Percentiles rank a stretch among this genome's conserved stretches.
Conservation (phyloP, 164 flowering plant species). For the Platanus orientalis region DNA sequence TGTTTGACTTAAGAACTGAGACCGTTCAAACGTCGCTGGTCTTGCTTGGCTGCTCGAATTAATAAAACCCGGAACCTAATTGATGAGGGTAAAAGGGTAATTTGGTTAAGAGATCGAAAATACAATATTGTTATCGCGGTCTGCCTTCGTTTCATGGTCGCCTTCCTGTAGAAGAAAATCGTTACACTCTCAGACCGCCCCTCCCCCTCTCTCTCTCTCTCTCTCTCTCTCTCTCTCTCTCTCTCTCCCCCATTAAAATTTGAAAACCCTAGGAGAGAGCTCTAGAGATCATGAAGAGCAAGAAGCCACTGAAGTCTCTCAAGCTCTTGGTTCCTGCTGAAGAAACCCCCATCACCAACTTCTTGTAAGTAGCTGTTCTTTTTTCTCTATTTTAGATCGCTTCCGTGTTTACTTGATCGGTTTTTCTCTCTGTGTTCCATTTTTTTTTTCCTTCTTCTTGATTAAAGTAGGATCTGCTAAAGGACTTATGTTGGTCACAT, state of each 20-base stretch:
- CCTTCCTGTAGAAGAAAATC: no score
- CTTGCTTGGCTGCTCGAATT: no score
- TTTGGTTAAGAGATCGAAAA: no score
- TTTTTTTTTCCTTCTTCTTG: neutral
- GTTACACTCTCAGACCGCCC: no score
- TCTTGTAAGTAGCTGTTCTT: slow-evolving; percentile 49
- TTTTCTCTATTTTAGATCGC: neutral
- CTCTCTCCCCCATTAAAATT: neutral
- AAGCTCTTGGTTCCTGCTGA: slow-evolving; percentile 94
- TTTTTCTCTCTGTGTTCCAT: neutral
- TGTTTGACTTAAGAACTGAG: no score
- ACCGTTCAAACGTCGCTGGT: no score
- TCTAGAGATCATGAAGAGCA: slow-evolving; percentile 55
- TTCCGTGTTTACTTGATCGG: neutral
- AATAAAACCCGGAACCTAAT: no score
- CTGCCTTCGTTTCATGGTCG: no score
- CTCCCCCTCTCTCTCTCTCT: no score
- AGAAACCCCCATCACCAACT: slow-evolving; percentile 67
- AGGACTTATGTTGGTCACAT: neutral
- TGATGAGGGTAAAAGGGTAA: no score
- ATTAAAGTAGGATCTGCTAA: neutral
- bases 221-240: no score
- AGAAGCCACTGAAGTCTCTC: slow-evolving; percentile 75
- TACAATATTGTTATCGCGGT: no score
- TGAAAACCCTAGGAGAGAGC: neutral